Evolutionary conservation across 2,329 filamentous ascomycete species (phyloP).

Genomic region (Alternaria sp.): DNA sequence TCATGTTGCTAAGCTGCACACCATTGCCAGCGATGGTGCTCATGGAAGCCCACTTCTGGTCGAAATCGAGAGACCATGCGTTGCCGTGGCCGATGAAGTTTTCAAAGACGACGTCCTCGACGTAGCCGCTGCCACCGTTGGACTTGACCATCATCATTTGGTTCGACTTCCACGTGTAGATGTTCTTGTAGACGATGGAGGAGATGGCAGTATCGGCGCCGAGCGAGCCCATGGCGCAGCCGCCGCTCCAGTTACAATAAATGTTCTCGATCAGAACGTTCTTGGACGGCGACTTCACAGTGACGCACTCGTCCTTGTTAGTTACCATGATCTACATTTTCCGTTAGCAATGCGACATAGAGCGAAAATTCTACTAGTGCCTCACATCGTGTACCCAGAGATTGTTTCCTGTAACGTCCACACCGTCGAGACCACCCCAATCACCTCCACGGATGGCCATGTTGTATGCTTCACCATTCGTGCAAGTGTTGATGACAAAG

Average conservation of each 20-base stretch:
- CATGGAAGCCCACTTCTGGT: conserved; percentile 63
- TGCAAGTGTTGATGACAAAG: conserved; percentile 60
- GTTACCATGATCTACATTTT: conserved; percentile 60
- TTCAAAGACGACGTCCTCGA: conserved; percentile 61
- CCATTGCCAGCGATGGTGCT: conserved; percentile 57
- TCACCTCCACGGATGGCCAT: conserved; percentile 64
- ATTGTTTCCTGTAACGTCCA: conserved; percentile 64
- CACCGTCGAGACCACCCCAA: conserved; percentile 63
- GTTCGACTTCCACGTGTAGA: conserved; percentile 68
- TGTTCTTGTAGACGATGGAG: conserved; percentile 63
- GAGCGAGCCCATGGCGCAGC: conserved; percentile 66
- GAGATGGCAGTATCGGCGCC: conserved; percentile 60
- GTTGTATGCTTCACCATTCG: conserved; percentile 64
- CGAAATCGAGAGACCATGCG: conserved; percentile 65
- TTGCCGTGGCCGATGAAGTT: conserved; percentile 69
- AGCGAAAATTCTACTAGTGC: neutral
- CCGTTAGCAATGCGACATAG: conserved; percentile 1
- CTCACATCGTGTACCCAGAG: conserved; percentile 65
- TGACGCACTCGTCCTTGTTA: conserved; percentile 70
- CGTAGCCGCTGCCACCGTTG: conserved; percentile 64
- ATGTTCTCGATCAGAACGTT: conserved; percentile 67
- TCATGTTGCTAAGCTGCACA: conserved; percentile 63
- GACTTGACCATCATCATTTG: conserved; percentile 71
- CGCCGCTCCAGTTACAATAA: conserved; percentile 70
- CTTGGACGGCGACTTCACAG: conserved; percentile 60